Conservation (phyloP, 2,329 filamentous ascomycete species). For the Shiraia bambusicola region DNA sequence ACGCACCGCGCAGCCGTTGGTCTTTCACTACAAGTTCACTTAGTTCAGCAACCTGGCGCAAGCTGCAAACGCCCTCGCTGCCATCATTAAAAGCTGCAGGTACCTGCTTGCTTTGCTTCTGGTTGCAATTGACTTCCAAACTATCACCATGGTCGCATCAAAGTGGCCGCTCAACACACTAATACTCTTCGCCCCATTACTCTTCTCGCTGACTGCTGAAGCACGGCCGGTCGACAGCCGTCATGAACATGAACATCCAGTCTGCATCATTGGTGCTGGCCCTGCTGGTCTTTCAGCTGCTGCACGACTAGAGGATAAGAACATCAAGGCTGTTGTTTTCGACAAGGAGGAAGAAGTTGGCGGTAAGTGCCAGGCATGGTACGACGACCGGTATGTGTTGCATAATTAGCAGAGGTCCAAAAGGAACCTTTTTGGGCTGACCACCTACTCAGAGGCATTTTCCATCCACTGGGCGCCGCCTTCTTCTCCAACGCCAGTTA, state of each 20-base stretch:
- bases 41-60: background rate
- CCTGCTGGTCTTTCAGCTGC: constrained; percentile 41
- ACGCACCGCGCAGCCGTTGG: constrained; percentile 40
- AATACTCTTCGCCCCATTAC: constrained; percentile 16
- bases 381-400: constrained; percentile 41
- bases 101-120: constrained; percentile 20
- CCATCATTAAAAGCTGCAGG: constrained; percentile 28
- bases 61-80: constrained; percentile 4
- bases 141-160: constrained; percentile 18
- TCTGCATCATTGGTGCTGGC: constrained; percentile 44
- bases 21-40: constrained; percentile 11
- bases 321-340: constrained; percentile 40
- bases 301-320: constrained; percentile 35
- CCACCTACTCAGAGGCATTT: constrained; percentile 39
- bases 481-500: constrained; percentile 44
- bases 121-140: constrained; percentile 19
- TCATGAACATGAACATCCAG: constrained; percentile 28
- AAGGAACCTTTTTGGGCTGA: constrained; percentile 28
- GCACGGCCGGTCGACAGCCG: constrained; percentile 27
- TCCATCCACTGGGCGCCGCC: constrained; percentile 43
- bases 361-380: constrained; percentile 43
- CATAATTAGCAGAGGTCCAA: constrained; percentile 22
- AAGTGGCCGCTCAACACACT: constrained; percentile 28
- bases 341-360: constrained; percentile 40
- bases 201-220: constrained; percentile 24